Evolutionary conservation across 805 yeast genomes (phyloP).

Genomic region (Kazachstania africana): DNA sequence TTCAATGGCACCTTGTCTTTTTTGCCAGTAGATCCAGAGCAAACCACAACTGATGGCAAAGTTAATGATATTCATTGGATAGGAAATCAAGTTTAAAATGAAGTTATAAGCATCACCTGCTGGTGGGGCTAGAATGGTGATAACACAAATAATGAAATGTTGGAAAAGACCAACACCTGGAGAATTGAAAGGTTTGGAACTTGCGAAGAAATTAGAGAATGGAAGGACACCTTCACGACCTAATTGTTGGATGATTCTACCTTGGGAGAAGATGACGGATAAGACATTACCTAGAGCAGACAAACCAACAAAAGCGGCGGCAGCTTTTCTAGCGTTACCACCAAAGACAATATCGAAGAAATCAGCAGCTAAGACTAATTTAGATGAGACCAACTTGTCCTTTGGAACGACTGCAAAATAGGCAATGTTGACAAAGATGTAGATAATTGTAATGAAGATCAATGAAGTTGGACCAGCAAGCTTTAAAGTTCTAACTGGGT

Average conservation of each 20-base stretch:
- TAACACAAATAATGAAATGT: slow-evolving; percentile 65
- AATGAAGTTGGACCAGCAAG: slow-evolving; percentile 70
- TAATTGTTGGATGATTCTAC: slow-evolving; percentile 66
- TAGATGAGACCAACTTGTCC: slow-evolving; percentile 46
- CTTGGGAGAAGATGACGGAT: slow-evolving; percentile 72
- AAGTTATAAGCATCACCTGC: slow-evolving; percentile 84
- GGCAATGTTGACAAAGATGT: slow-evolving; percentile 67
- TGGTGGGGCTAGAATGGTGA: slow-evolving; percentile 70
- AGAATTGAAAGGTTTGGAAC: slow-evolving; percentile 59
- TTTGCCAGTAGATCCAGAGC: slow-evolving; percentile 43
- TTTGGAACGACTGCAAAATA: slow-evolving; percentile 74
- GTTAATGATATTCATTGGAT: slow-evolving; percentile 71
- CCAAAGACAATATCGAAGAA: slow-evolving; percentile 69
- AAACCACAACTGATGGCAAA: slow-evolving; percentile 48
- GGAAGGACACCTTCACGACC: slow-evolving; percentile 79
- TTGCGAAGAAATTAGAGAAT: slow-evolving; percentile 57
- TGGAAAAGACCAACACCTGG: slow-evolving; percentile 65
- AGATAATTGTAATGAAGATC: slow-evolving; percentile 46
- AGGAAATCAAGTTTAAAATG: slow-evolving; percentile 66
- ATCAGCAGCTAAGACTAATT: slow-evolving; percentile 62
- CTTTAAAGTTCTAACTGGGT: slow-evolving; percentile 58
- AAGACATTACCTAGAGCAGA: slow-evolving; percentile 75
- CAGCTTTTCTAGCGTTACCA: slow-evolving; percentile 53
- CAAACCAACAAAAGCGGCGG: slow-evolving; percentile 70
- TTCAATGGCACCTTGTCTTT: slow-evolving; percentile 34